These are phyloP conservation scores for Pulveroboletus frians DNA, from an alignment of 768 basidiomycete genomes.

Conservation along the genomic window DNA sequence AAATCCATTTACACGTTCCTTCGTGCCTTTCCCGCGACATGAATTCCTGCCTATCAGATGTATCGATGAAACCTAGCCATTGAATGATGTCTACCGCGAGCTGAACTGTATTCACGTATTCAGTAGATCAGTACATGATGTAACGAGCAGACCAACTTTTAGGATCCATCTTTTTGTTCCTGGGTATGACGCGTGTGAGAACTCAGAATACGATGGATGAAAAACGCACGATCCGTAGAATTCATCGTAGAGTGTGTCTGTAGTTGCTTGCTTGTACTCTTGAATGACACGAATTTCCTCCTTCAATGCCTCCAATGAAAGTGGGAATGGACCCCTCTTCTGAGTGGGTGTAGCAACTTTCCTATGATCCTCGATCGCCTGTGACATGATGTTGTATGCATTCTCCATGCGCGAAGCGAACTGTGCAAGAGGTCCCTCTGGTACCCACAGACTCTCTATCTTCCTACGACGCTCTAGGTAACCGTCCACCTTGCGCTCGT, in stretches of 20 bases:
- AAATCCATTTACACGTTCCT: conserved; percentile 24
- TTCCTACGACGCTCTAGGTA: conserved; percentile 18
- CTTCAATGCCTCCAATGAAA: conserved; percentile 19
- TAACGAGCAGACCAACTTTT: conserved; percentile 14
- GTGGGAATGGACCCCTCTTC: conserved; percentile 20
- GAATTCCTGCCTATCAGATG: conserved; percentile 21
- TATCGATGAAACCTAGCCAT: conserved; percentile 24
- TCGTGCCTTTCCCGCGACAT: conserved; percentile 22
- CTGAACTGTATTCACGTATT: conserved; percentile 14
- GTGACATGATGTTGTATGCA: conserved; percentile 14
- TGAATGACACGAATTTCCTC: conserved; percentile 22
- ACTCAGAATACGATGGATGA: no score
- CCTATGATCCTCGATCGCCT: conserved; percentile 20
- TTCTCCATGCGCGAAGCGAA: conserved; percentile 22
- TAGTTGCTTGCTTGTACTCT: conserved; percentile 14
- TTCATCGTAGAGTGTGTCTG: conserved; percentile 15
- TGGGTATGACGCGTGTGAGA: conserved; percentile 1
- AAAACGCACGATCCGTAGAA: conserved; percentile 19
- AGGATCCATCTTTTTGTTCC: conserved; percentile 17
- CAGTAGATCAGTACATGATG: conserved; percentile 1
- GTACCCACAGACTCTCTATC: conserved; percentile 17
- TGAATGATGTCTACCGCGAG: conserved; percentile 17
- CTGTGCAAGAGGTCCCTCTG: conserved; percentile 11
- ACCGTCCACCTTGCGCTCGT: conserved; percentile 20
- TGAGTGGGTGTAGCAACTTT: conserved; percentile 7